Conservation (phyloP, 495 filamentous ascomycete species). For the Clohesyomyces aquaticus region DNA sequence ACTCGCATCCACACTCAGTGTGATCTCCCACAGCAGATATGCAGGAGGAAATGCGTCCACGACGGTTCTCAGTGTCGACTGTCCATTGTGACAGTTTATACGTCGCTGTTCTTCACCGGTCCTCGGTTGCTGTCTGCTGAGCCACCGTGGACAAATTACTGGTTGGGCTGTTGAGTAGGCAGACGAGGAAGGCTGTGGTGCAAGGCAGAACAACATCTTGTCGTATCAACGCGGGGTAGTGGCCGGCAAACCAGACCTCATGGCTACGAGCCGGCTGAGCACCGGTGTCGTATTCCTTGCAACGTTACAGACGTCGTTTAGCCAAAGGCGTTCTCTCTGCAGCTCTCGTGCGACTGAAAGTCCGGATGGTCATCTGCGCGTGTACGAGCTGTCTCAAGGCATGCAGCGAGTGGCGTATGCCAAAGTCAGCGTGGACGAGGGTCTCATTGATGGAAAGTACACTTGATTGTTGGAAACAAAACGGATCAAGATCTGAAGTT, state of each 20-base stretch:
- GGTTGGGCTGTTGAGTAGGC: not conserved
- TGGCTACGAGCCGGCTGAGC: not conserved
- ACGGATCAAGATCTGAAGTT: not conserved
- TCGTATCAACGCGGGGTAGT: too few species aligned
- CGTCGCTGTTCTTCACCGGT: not conserved
- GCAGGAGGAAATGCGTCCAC: not conserved
- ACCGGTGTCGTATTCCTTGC: not conserved
- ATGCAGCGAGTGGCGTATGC: not conserved
- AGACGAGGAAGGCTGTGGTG: not conserved
- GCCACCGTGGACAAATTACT: not conserved
- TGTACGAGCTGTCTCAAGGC: not conserved
- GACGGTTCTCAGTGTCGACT: not conserved
- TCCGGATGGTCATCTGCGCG: not conserved
- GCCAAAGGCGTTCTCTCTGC: not conserved
- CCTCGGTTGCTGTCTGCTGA: not conserved
- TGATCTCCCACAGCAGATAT: slow-evolving; percentile 14
- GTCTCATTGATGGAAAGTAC: too few species aligned
- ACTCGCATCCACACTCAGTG: not conserved
- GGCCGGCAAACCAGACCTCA: too few species aligned
- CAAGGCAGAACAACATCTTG: not conserved
- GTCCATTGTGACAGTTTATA: not conserved
- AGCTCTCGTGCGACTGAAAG: not conserved
- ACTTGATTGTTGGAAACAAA: not conserved
- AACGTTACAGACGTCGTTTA: not conserved
- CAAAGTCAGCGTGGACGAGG: too few species aligned